Evolutionary conservation across 257 asterid species (phyloP).

Genomic region (Sherardia arvensis): DNA sequence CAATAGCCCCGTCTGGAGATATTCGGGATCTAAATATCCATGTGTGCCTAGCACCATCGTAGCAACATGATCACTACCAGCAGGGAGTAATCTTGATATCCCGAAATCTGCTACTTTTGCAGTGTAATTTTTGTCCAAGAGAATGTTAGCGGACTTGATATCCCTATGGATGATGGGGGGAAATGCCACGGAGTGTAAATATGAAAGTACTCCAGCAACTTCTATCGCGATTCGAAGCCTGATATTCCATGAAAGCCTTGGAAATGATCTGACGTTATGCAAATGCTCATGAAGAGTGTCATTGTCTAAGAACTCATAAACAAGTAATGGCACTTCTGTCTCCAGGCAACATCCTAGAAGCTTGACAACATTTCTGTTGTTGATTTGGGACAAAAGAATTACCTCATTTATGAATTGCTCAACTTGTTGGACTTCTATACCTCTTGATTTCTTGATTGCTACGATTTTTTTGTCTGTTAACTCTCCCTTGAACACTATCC

Average conservation of each 20-base stretch:
- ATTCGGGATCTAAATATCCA: not conserved
- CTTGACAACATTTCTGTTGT: constrained; percentile 14
- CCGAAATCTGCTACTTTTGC: constrained; percentile 28
- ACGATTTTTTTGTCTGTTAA: not conserved
- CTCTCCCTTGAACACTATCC: constrained; percentile 5
- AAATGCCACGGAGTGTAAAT: constrained; percentile 25
- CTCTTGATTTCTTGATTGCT: not conserved
- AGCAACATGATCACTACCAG: constrained; percentile 12
- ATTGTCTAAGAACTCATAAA: constrained; percentile 25
- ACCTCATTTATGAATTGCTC: not conserved
- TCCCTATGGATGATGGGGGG: constrained; percentile 36
- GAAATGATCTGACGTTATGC: constrained; percentile 6
- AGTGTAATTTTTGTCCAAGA: constrained; percentile 21
- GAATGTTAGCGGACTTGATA: constrained; percentile 28
- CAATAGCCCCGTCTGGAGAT: not conserved
- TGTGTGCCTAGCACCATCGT: constrained; percentile 26
- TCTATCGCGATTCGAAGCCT: constrained; percentile 25
- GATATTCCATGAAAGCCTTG: constrained; percentile 17
- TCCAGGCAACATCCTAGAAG: constrained; percentile 34
- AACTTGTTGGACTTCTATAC: not conserved
- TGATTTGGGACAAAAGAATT: not conserved
- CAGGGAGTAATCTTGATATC: constrained; percentile 23
- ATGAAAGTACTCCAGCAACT: constrained; percentile 23
- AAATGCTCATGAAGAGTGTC: constrained; percentile 23
- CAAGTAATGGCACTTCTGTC: constrained; percentile 24